Evolutionary conservation across 2,329 filamentous ascomycete species (phyloP), one percentile per base, ranked within the genome.

Genomic region (Pyrenochaeta sp.): DNA sequence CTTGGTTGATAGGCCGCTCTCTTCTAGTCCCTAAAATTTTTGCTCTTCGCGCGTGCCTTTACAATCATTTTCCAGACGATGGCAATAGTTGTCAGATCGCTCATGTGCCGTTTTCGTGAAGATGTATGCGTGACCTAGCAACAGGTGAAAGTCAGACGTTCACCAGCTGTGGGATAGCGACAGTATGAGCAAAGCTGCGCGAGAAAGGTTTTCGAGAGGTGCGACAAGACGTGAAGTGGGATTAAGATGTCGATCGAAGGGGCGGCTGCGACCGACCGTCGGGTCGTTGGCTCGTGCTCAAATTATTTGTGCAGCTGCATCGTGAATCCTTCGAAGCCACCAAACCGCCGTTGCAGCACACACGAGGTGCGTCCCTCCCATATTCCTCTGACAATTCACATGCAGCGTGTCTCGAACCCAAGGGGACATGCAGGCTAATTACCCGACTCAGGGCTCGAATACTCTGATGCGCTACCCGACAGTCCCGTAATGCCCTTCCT

Each of bases 271-370:
- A 58, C 52, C 53, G 54, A 52, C 52, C 40, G 58, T 50, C 51
- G 48, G 44, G 45, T 55, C 47, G 32, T 37, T 39, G 59, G 55
- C 59, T 61, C 62, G 58, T 61, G 64, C 64, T 54, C 62, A 53
- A 54, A 50, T 52, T 44, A 51, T 50, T 54, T 39, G 30, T 52
- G 49, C 47, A 45, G 58, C 56, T 66, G 68, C 64, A 63, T 57
- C 60, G 45, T 57, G 59, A 62, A 65, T 68, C 61, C 65, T 67
- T 62, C 63, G 52, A 61, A 59, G 63, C 65, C 61, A 64, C 62
- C 59, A 60, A 52, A 53, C 56, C 59, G 56, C 50, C 56, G 24
- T 36, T 49, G 57, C 57, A 51, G 59, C 56, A 15, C 37, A 48
- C 51, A 53, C 48, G 30, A 52, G 46, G 51, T 56, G 64, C 39